Evolutionary conservation across 768 basidiomycete genomes (phyloP).

Genomic region (Panellus pusillus): DNA sequence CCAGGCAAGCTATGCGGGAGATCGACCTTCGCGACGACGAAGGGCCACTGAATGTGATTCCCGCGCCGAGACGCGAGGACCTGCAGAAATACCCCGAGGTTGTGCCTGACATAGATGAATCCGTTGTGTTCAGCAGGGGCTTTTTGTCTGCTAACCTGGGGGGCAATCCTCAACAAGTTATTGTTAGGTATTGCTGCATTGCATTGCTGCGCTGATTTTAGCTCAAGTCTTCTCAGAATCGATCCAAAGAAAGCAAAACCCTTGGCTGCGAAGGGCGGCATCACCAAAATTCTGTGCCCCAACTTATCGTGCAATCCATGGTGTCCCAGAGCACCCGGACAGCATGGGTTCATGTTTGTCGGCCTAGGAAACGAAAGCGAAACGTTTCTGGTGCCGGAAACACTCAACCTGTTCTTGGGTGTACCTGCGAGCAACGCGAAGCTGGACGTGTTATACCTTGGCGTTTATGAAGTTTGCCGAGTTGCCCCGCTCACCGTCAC

Average conservation of each 20-base stretch:
- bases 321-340: constrained; percentile 48
- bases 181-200: constrained; percentile 32
- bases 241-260: constrained; percentile 23
- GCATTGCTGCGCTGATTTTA: background rate
- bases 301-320: constrained; percentile 54
- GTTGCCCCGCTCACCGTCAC: constrained; percentile 39
- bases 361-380: constrained; percentile 48
- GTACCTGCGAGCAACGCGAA: constrained; percentile 24
- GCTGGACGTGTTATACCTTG: constrained; percentile 46
- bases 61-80: constrained; percentile 23
- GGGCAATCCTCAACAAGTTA: constrained; percentile 37
- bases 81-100: constrained; percentile 28
- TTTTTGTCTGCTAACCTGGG: constrained; percentile 40
- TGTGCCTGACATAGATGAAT: constrained; percentile 24
- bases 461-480: constrained; percentile 45
- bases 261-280: constrained; percentile 31
- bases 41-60: constrained; percentile 17
- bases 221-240: constrained; percentile 22
- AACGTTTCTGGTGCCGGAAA: constrained; percentile 40
- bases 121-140: constrained; percentile 37
- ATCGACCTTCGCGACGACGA: constrained; percentile 9
- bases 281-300: constrained; percentile 49
- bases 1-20: background rate
- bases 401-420: constrained; percentile 48
- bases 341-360: constrained; percentile 58